Evolutionary conservation across 1,139 yeast genomes (phyloP).

Genomic region (Yamadazyma atmosphaerica): DNA sequence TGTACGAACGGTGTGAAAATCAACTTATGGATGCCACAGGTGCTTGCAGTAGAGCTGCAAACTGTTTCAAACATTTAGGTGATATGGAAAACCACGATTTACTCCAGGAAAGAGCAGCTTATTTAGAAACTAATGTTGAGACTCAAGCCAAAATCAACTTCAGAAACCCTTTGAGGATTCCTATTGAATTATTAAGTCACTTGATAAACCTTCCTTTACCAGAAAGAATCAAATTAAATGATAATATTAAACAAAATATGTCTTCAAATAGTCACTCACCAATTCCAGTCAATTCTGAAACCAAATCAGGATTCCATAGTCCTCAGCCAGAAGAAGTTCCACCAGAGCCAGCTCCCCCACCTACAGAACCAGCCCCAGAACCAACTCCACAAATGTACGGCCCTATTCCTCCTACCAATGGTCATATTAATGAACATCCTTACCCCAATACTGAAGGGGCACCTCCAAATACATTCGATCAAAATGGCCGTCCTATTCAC

Average conservation of each 20-base stretch:
- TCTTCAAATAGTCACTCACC: constrained; percentile 3
- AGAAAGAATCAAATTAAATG: constrained; percentile 6
- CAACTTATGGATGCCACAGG: constrained; percentile 61
- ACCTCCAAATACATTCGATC: no score
- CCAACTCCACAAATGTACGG: no score
- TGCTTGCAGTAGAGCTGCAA: constrained; percentile 54
- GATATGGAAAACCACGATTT: constrained; percentile 40
- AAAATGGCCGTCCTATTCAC: no score
- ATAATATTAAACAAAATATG: not conserved
- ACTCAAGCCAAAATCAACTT: constrained; percentile 41
- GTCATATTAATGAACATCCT: no score
- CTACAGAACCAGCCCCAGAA: constrained; percentile 1
- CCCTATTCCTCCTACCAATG: not conserved
- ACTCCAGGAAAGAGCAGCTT: constrained; percentile 45
- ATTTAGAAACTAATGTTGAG: constrained; percentile 42
- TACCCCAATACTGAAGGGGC: no score
- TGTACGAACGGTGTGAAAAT: constrained; percentile 64
- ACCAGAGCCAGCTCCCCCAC: constrained; percentile 3
- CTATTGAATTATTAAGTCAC: constrained; percentile 33
- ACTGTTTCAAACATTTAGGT: constrained; percentile 51
- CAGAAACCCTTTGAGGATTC: constrained; percentile 52
- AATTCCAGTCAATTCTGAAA: not conserved
- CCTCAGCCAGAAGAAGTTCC: constrained; percentile 3
- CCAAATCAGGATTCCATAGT: not conserved
- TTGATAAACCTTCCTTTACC: constrained; percentile 2